Base-by-base conservation (phyloP, 257 asterid species). In the Forsythia suspensa region DNA sequence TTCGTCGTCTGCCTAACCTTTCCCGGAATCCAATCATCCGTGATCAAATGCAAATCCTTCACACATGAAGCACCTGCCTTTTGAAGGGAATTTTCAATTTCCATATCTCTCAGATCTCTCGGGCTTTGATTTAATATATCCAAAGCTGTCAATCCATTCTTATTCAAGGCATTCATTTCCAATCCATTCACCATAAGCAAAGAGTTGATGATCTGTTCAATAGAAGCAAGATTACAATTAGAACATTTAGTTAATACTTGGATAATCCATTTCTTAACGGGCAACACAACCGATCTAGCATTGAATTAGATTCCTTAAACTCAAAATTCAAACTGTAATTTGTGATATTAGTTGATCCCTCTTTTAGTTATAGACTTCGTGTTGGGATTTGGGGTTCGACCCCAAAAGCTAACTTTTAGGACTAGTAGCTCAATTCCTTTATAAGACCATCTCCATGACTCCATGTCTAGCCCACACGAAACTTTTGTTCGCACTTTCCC, bases 111-210 rank as follows among this genome's bases (percentile, higher is more conserved):
- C 48, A 86, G n/a, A 51, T 78, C 88, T 75, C 84, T 76, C 16
- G 86, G 89, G 80, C 88, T 83, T 66, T 84, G 87, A 75, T 5
- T 77, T 38, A 87, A 77, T 70, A 85, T 15, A 70, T 89, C 89
- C 65, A 84, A 48, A 67, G 87, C 79, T 66, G 89, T 89, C 12
- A 55, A 75, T 8, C 86, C 69, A 59, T 70, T 75, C 72, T 44
- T 73, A 10, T 79, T 84, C 78, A 80, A 77, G 6, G 84, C 82
- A 79, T 89, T 87, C 71, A 82, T 85, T 75, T 89, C 86, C 44
- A 84, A 8, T 66, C 77, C 81, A 61, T 70, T 78, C 72, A 76
- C 6, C 13, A 76, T 57, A 7, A 87, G 78, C 80, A 87, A 70
- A 71, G 70, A 75, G 59, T 80, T 80, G 79, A 85, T 79, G 16